phyloP scores from a whole-genome alignment of 2,329 filamentous ascomycete species.

The Pseudogymnoascus sp. region DNA sequence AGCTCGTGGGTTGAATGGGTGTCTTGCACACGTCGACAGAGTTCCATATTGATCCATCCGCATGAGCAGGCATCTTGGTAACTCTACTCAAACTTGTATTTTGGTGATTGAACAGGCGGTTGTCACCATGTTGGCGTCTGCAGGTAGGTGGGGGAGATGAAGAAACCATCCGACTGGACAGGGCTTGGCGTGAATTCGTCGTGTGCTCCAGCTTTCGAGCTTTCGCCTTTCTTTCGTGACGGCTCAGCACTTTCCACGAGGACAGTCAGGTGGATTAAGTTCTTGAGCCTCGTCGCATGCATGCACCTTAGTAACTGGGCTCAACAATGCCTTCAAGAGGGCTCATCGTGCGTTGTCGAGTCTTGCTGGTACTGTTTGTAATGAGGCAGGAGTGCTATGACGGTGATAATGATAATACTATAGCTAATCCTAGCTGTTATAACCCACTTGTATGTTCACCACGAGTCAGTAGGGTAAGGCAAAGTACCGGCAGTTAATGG shows the following conservation, averaged over 20 bases:
- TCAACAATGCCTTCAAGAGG: not conserved
- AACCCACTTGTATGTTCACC: not conserved
- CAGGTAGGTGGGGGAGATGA: not conserved
- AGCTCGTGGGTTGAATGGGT: not conserved
- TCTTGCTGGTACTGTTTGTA: not conserved
- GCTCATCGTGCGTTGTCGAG: slow-evolving; percentile 5
- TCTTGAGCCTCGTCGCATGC: not conserved
- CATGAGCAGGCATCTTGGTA: not conserved
- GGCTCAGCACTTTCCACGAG: not conserved
- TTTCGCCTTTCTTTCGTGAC: not conserved
- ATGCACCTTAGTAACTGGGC: not conserved
- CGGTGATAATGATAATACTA: not conserved
- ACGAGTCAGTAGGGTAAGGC: not conserved
- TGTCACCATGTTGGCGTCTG: not conserved
- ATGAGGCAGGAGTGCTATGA: not conserved
- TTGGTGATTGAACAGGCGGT: not conserved
- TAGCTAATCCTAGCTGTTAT: not conserved
- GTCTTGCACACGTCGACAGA: not conserved
- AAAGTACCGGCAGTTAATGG: not conserved
- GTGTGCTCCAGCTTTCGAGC: not conserved
- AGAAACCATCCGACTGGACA: not conserved
- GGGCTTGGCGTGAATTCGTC: slow-evolving; percentile 1
- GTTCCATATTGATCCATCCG: slow-evolving; percentile 1
- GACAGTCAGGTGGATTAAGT: not conserved
- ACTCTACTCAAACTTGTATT: not conserved